Evolutionary conservation across 1,139 yeast species (phyloP), one percentile per base, ranked within the genome.

Genomic region (Yamadazyma taylorii): DNA sequence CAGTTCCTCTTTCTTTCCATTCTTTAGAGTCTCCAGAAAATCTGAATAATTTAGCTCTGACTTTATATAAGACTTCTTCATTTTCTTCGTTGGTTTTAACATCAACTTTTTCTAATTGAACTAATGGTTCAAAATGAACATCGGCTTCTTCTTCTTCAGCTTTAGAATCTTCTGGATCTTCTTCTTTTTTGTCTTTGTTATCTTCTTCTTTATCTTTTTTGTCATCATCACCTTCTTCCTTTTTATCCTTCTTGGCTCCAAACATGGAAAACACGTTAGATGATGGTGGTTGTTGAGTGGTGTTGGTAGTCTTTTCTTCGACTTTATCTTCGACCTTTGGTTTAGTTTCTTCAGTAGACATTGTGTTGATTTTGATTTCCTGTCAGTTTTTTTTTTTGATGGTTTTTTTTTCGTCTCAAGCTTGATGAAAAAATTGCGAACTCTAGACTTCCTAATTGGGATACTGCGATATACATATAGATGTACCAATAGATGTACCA

Each of bases 1-100:
- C 99, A 32, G 97, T 89, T 52, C 98, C 98, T 74, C 98, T 86
- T 75, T 94, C 99, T 68, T 94, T 92, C 98, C 99, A 92, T 70
- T 92, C 98, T 59, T 87, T 86, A 41, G 82, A 61, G 47, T 84
- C 89, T 44, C 74, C 75, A 58, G 84, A 86, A 73, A 84, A 92
- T 67, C 89, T 84, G 76, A 92, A 92, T 60, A 92, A 76, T 70
- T 92, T 94, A 52, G 99, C 97, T 62, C 98, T 77, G 39, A 83
- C 89, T 62, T 92, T 92, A 72, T 73, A 85, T 50, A 85, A 64
- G 22, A 85, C 90, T 45, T 88, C 95, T 72, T 92, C 98, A 47
- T 89, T 79, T 69, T 92, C 98, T 70, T 92, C 98, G 67, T 89
- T 87, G 55, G 97, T 90, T 73, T 89, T 90, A 50, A 90, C 96